These are phyloP conservation scores for Cyclospora cayetanensis DNA, from an alignment of 169 alveolate genomes.

Conservation along the genomic window DNA sequence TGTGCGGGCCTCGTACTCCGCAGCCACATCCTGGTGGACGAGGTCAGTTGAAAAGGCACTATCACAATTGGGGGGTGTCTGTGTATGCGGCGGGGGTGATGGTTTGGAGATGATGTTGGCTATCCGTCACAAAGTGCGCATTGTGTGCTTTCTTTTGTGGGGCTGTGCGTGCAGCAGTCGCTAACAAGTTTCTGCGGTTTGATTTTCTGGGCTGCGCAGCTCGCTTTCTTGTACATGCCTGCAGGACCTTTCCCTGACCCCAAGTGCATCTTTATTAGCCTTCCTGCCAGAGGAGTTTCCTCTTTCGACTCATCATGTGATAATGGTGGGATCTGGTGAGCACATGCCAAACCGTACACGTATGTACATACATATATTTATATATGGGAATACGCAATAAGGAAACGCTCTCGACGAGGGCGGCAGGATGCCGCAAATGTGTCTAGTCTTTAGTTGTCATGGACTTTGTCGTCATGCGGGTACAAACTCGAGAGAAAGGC, in stretches of 20 bases:
- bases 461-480: too few relatives aligned
- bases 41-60: constrained; percentile 13
- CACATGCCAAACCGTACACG: not conserved
- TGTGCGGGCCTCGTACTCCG: constrained; percentile 48
- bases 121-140: not conserved
- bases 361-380: too few relatives aligned
- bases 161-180: not conserved
- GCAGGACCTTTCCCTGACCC: constrained; percentile 13
- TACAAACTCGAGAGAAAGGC: too few relatives aligned
- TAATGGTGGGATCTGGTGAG: constrained; percentile 41
- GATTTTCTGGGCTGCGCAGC: too few relatives aligned
- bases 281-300: constrained; percentile 48
- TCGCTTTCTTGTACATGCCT: not conserved
- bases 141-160: not conserved
- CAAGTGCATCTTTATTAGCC: constrained; percentile 9
- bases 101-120: not conserved
- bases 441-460: too few relatives aligned
- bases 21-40: constrained; percentile 42
- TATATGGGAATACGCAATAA: too few relatives aligned
- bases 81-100: not conserved
- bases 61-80: not conserved
- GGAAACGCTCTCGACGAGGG: too few relatives aligned
- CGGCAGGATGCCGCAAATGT: too few relatives aligned
- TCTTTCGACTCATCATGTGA: constrained; percentile 29
- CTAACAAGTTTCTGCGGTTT: not conserved